phyloP scores from a whole-genome alignment of 2,329 filamentous ascomycete species.

The Chaetomiaceae sp. region DNA sequence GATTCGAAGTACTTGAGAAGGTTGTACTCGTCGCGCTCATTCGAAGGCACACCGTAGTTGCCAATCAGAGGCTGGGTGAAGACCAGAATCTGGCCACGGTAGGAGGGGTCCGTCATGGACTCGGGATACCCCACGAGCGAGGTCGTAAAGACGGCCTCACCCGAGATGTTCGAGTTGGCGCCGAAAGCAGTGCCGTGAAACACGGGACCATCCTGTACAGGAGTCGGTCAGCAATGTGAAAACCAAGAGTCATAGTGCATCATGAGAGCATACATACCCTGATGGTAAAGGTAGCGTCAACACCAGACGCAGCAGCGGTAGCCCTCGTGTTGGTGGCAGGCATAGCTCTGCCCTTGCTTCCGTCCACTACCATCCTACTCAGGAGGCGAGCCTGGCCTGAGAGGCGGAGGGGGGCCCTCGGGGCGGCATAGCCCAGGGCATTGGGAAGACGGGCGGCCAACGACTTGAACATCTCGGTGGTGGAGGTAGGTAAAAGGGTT shows the following conservation, averaged over 20 bases:
- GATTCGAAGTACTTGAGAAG: slow-evolving; percentile 98
- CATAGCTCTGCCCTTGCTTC: slow-evolving; percentile 66
- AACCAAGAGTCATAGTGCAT: background rate
- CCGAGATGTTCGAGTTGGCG: slow-evolving; percentile 92
- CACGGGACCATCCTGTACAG: slow-evolving; percentile 75
- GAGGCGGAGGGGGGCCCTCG: slow-evolving; percentile 33
- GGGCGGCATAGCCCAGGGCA: slow-evolving; percentile 45
- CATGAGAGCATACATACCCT: slow-evolving; percentile 53
- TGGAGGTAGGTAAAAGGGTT: slow-evolving; percentile 22
- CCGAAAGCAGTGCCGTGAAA: slow-evolving; percentile 97
- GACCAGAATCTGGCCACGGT: slow-evolving; percentile 92
- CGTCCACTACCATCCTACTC: slow-evolving; percentile 53
- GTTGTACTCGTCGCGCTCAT: slow-evolving; percentile 77
- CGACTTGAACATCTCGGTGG: slow-evolving; percentile 56
- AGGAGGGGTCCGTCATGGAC: slow-evolving; percentile 83
- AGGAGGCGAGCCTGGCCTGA: slow-evolving; percentile 35
- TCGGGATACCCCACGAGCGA: slow-evolving; percentile 97
- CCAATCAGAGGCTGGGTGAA: slow-evolving; percentile 97
- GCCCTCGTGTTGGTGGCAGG: slow-evolving; percentile 54
- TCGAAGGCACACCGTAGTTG: slow-evolving; percentile 95
- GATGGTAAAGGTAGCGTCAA: slow-evolving; percentile 91
- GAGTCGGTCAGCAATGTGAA: slow-evolving; percentile 28
- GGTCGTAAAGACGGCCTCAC: slow-evolving; percentile 97
- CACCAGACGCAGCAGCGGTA: slow-evolving; percentile 63
- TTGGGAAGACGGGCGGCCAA: slow-evolving; percentile 50